Conservation (phyloP, 2,329 filamentous ascomycete species). For the Aspergillus fijiensis region DNA sequence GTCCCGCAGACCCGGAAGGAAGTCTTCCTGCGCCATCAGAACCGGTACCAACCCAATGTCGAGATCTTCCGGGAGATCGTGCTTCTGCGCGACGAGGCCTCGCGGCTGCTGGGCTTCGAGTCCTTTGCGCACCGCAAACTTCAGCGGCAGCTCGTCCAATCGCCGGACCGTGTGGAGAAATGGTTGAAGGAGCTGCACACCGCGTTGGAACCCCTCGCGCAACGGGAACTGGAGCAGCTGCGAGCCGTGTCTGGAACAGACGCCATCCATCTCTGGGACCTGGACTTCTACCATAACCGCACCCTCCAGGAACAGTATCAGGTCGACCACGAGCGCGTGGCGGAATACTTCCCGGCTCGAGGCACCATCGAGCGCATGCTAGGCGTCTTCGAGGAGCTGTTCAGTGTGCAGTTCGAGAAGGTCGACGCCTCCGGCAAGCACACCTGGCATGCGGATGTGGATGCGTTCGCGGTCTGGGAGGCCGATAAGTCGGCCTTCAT, state of each 20-base stretch:
- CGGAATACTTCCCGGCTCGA: conserved; percentile 2
- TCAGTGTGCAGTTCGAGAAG: not conserved
- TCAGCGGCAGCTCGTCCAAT: not conserved
- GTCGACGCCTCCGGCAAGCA: not conserved
- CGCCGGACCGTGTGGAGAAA: not conserved
- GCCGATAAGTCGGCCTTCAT: not conserved
- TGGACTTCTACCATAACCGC: conserved; percentile 4
- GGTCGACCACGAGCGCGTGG: not conserved
- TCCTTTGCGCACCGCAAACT: conserved; percentile 1
- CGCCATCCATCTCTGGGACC: not conserved
- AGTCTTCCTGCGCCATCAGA: not conserved
- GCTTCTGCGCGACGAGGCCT: not conserved
- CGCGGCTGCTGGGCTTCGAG: not conserved
- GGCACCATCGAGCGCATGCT: conserved; percentile 1
- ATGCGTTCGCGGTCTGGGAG: not conserved
- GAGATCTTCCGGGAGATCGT: not conserved
- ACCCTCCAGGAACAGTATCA: conserved; percentile 1
- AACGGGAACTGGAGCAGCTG: not conserved
- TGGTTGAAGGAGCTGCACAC: not conserved
- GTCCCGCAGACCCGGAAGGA: not conserved
- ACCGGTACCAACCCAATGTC: not conserved
- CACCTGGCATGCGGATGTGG: not conserved
- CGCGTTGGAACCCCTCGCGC: not conserved
- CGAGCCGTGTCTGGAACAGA: not conserved
- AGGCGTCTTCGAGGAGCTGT: not conserved